Evolutionary conservation across 306 rosid species (phyloP).

Genomic region (Vigna unguiculata): DNA sequence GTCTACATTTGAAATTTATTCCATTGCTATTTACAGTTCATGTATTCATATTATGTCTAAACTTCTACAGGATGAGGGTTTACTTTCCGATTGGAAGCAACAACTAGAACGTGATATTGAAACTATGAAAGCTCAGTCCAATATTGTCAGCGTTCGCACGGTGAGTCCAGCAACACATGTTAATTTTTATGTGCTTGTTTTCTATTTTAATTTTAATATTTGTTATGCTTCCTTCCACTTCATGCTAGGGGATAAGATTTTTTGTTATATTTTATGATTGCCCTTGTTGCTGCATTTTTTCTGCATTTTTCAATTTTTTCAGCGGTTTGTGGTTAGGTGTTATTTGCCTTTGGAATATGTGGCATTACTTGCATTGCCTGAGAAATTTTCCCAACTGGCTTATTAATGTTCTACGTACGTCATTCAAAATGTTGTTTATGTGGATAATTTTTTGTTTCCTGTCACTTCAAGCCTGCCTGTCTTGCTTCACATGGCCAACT

Average conservation of each 20-base stretch:
- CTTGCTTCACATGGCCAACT: conserved; percentile 11
- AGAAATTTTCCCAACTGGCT: neutral
- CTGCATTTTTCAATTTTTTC: conserved; percentile 24
- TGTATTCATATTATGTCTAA: conserved; percentile 27
- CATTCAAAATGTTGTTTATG: conserved; percentile 3
- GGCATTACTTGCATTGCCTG: neutral
- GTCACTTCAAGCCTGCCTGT: neutral
- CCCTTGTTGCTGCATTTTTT: conserved; percentile 4
- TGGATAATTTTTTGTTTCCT: conserved; percentile 3
- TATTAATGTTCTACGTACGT: neutral
- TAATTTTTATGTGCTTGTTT: conserved; percentile 1
- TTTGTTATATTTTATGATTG: conserved; percentile 14
- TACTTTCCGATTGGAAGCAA: conserved; percentile 89
- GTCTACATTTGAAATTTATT: conserved; percentile 14
- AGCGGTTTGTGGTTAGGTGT: conserved; percentile 22
- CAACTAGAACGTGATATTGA: conserved; percentile 85
- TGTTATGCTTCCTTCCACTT: neutral
- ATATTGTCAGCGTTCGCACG: conserved; percentile 65
- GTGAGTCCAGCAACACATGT: conserved; percentile 62
- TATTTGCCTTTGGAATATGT: neutral
- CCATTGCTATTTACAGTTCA: conserved; percentile 36
- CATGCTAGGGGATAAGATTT: neutral
- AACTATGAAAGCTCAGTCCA: conserved; percentile 88
- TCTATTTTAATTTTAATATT: conserved; percentile 26
- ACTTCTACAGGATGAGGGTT: conserved; percentile 70